Conservation (phyloP, 2,329 filamentous ascomycete genomes). For the Calonectria fujianensis region DNA sequence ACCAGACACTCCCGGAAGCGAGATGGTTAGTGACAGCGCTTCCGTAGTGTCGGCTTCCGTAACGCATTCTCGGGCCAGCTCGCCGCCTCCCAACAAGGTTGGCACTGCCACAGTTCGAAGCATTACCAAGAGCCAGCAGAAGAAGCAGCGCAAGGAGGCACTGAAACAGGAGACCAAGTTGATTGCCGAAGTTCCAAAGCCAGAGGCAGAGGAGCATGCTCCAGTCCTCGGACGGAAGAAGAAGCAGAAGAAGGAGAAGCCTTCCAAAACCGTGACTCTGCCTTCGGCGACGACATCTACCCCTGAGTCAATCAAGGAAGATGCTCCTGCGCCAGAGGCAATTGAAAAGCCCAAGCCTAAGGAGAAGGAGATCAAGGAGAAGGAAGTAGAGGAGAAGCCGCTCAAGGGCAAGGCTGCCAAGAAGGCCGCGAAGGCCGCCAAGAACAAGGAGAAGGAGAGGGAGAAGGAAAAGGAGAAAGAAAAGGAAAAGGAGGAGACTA, state of each 20-base stretch:
- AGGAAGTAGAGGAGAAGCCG: slow-evolving; percentile 47
- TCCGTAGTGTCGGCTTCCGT: slow-evolving; percentile 83
- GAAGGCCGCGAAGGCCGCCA: slow-evolving; percentile 43
- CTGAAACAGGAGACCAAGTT: slow-evolving; percentile 77
- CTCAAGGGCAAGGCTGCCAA: slow-evolving; percentile 58
- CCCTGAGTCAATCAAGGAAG: slow-evolving; percentile 43
- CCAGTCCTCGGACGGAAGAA: slow-evolving; percentile 88
- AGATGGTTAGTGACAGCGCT: slow-evolving; percentile 84
- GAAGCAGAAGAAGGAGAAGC: slow-evolving; percentile 87
- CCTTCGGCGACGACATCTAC: slow-evolving; percentile 36
- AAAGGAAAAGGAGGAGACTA: slow-evolving; percentile 49
- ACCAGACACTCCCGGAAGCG: slow-evolving; percentile 84
- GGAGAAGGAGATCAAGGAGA: slow-evolving; percentile 41
- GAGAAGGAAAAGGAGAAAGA: slow-evolving; percentile 46
- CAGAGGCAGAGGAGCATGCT: slow-evolving; percentile 76
- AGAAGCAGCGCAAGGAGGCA: slow-evolving; percentile 83
- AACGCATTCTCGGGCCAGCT: slow-evolving; percentile 80
- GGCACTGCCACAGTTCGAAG: slow-evolving; percentile 81
- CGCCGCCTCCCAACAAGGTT: slow-evolving; percentile 79
- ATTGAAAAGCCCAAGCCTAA: slow-evolving; percentile 31
- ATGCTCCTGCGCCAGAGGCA: slow-evolving; percentile 31
- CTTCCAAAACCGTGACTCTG: slow-evolving; percentile 49
- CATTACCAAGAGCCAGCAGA: slow-evolving; percentile 86
- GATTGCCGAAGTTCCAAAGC: slow-evolving; percentile 69
- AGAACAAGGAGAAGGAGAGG: slow-evolving; percentile 51